Conservation (phyloP, 805 yeast genomes). For the Saccharomyces mikatae region DNA sequence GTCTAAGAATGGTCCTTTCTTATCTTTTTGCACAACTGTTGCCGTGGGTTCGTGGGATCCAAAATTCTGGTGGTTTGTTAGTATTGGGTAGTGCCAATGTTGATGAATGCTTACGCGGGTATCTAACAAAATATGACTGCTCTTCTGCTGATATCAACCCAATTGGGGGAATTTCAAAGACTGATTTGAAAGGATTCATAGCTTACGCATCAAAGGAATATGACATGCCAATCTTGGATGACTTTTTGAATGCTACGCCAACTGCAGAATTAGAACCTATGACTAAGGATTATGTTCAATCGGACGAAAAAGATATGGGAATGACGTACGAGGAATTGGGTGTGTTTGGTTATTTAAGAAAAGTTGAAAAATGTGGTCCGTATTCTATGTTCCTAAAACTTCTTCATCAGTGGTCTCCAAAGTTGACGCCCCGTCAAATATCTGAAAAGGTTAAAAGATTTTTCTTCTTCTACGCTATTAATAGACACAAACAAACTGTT, state of each 20-base stretch:
- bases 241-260: constrained; percentile 85
- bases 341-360: constrained; percentile 81
- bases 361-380: constrained; percentile 93
- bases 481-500: constrained; percentile 96
- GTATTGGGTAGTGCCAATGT: constrained; percentile 96
- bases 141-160: constrained; percentile 97
- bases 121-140: constrained; percentile 92
- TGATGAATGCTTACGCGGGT: constrained; percentile 93
- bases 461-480: constrained; percentile 88
- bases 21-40: constrained; percentile 88
- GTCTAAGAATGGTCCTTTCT: constrained; percentile 89
- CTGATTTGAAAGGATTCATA: constrained; percentile 81
- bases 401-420: constrained; percentile 87
- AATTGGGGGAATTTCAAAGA: constrained; percentile 96
- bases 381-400: constrained; percentile 87
- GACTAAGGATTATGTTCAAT: constrained; percentile 83
- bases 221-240: constrained; percentile 66
- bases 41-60: constrained; percentile 84
- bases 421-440: constrained; percentile 70
- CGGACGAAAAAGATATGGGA: constrained; percentile 98
- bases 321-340: constrained; percentile 93
- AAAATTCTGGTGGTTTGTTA: constrained; percentile 57
- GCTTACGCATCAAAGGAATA: constrained; percentile 65
- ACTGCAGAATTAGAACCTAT: constrained; percentile 98
- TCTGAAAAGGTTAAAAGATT: constrained; percentile 90